A percentile compares a stretch with the other conserved stretches of the same genome.
Conservation (phyloP, 1,284 basidiomycete species). For the Ceratobasidium papillatum region DNA sequence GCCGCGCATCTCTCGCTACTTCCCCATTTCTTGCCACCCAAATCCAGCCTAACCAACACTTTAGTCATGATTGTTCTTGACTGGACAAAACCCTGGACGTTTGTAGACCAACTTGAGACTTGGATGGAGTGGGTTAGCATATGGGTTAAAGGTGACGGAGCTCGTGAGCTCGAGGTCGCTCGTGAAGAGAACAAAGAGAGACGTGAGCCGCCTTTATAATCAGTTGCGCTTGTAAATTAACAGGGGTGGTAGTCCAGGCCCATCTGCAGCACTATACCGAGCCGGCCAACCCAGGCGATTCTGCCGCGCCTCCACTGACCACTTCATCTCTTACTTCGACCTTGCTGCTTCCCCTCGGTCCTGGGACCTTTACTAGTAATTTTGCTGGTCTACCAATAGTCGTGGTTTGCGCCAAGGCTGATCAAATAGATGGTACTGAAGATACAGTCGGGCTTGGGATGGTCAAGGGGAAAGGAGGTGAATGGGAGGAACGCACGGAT, state of each 20-base stretch:
- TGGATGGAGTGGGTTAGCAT: slow-evolving; percentile 88
- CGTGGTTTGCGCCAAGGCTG: slow-evolving; percentile 91
- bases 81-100: slow-evolving; percentile 94
- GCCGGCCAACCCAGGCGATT: slow-evolving; percentile 62
- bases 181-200: slow-evolving; percentile 84
- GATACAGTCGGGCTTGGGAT: slow-evolving; percentile 78
- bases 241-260: slow-evolving; percentile 71
- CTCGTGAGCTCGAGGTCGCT: slow-evolving; percentile 72
- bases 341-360: slow-evolving; percentile 74
- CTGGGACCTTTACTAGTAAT: slow-evolving; percentile 83
- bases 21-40: slow-evolving; percentile 82
- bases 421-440: slow-evolving; percentile 80
- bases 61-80: slow-evolving; percentile 90
- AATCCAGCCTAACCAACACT: slow-evolving; percentile 75
- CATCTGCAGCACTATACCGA: slow-evolving; percentile 90
- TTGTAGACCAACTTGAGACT: slow-evolving; percentile 83
- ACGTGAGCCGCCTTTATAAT: slow-evolving; percentile 63
- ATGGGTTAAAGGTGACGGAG: slow-evolving; percentile 76
- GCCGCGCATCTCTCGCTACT: slow-evolving; percentile 78
- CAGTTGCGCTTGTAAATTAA: background rate
- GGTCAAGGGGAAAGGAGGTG: slow-evolving; percentile 85
- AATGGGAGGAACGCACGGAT: slow-evolving; percentile 96
- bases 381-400: slow-evolving; percentile 85
- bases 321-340: slow-evolving; percentile 64
- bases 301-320: slow-evolving; percentile 58